Base-by-base conservation (phyloP, 208 protist species). In the Acanthamoeba royreba region DNA sequence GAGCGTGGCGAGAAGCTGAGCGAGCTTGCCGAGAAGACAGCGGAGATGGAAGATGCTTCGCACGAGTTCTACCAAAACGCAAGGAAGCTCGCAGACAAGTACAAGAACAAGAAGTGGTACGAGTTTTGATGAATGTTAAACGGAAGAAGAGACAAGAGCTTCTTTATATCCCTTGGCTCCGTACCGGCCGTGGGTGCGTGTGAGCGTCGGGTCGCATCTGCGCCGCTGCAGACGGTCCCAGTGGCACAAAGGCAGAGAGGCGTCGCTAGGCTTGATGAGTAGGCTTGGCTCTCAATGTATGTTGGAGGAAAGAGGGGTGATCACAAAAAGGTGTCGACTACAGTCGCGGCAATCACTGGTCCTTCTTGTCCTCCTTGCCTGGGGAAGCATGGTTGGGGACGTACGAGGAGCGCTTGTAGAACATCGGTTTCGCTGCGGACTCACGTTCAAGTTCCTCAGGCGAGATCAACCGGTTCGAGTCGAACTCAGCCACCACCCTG, bases 81-180 rank as follows among this genome's bases (percentile, higher is more conserved):
- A 38, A 83, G 52, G 42, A 83, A 52, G 72, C 72, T 83, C n/a
- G 72, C 72, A 38, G 72, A 46, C 72, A 83, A 83, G 72, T 83
- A 83, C 72, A 46, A 83, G 72, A 83, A 83, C 43, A 83, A 83
- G 72, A 83, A 83, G 72, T 83, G 72, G 72, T 83, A 83, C 72
- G 72, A 83, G 42, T 83, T 83, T n/a, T 83, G 17, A 58, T 58
- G 49, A n/a, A 22, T n/a, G 22, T 22, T 58, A 13, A 22, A 22
- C 49, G 15, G 69, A 43, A 22, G 38, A 47, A 81, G 69, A 45
- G 58, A n/a, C n/a, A n/a, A n/a, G n/a, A n/a, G n/a, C n/a, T n/a
- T n/a, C n/a, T n/a, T n/a, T n/a, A n/a, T n/a, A n/a, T n/a, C n/a
- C n/a, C n/a, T n/a, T n/a, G n/a, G n/a, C n/a, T n/a, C n/a, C n/a